Evolutionary conservation across 2,329 filamentous ascomycete genomes (phyloP), one percentile per base, ranked within the genome.

Genomic region (Colletotrichum cordylinicola): DNA sequence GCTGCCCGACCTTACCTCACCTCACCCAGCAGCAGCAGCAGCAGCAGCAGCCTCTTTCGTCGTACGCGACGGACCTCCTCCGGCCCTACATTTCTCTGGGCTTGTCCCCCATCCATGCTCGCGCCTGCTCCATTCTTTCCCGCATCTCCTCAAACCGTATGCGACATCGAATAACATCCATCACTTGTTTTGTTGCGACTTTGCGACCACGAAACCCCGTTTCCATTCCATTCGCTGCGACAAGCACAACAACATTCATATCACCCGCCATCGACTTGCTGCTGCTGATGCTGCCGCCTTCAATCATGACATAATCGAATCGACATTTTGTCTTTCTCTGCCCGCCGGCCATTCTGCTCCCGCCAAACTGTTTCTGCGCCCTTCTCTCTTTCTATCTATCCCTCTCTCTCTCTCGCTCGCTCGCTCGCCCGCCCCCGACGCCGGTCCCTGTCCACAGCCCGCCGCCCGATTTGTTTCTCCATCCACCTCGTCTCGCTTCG

Each of bases 301-400:
- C 61, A 60, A 61, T 29, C 31, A 75, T 75, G 72, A 72, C 39
- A 58, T 75, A 72, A 56, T 55, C 61, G 68, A 56, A 37, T 43
- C 39, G 21, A 27, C 27, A 48, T 52, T 60, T 52, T 62, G 60
- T 62, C 68, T 52, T 56, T 35, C 67, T 48, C 58, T 70, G 39
- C 55, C 56, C 33, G 62, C 71, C 18, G 35, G 24, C 27, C 35
- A 52, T 70, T 56, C 60, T 66, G 67, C 27, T 37, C 56, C 33
- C 56, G 13, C 18, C 29, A 29, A 29, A 37, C 60, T 48, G 48
- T 31, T 58, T 60, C 60, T 29, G 61, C 52, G 52, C 33, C 31
- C 10, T 64, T 60, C 55, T 29, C 43, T 52, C n/a, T 21, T 52
- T 29, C 35, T 35, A 35, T 43, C 61, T 35, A 37, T 29, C 43